Base-by-base conservation (phyloP, 1,284 basidiomycete genomes). In the Fomitopsis schrenkii region DNA sequence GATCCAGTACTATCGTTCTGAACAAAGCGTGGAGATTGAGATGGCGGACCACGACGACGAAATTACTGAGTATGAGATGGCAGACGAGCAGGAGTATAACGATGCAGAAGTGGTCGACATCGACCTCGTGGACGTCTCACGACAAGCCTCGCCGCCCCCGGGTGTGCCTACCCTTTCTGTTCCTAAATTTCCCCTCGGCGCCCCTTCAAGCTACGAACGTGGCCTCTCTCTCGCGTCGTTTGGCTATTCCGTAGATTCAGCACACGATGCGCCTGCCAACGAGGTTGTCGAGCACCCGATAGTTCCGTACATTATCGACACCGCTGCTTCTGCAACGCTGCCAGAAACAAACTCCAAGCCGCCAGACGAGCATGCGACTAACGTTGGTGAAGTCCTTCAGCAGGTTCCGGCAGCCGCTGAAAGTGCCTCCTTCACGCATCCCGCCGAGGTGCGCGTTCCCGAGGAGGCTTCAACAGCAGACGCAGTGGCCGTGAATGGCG, bases 31-130 rank as follows among this genome's bases (percentile, higher is more conserved):
- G 55, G 90, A 91, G 70, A 80, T 91, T 57, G 90, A 91, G 63
- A 90, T 91, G 87, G 87, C 87, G 60, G 83, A 84, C 66, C 75
- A 81, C 30, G 81, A 80, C 69, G 73, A 69, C 28, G 77, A 79
- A 35, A 80, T 81, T 62, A 75, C 77, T 50, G 90, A 91, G 72
- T 91, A 87, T 70, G 89, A 91, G 65, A 91, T 91, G 89, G 79
- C 78, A 19, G 87, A 86, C 66, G 81, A 81, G 60, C 75, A 72
- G 48, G 75, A 74, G 57, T 70, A 71, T 36, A 74, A 73, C 61
- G 72, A 74, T 50, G 58, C 58, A 10, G 75, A 76, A 36, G 57
- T 75, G 65, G 71, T 74, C 63, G 74, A 91, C 70, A 77, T 89
- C 52, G 87, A 91, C 67, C 80, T 90, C 42, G 78, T 80, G 66